These are phyloP conservation scores for Aspergillus oerlinghausenensis DNA, from an alignment of 2,329 filamentous ascomycete species.

Conservation along the genomic window DNA sequence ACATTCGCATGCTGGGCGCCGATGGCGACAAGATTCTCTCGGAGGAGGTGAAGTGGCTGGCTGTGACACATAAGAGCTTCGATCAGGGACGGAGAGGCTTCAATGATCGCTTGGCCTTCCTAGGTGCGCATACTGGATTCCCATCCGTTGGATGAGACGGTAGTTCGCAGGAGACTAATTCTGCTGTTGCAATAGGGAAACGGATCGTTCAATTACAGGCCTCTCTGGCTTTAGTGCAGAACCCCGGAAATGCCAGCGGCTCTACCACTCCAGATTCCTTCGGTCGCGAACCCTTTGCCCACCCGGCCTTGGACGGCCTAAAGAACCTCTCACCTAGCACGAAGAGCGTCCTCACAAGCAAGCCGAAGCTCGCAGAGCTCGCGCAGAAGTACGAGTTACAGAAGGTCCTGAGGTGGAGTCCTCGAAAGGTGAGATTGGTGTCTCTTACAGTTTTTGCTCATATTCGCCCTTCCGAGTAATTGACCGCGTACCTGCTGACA, in stretches of 20 bases:
- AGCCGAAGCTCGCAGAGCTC: conserved; percentile 62
- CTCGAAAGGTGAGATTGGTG: conserved; percentile 61
- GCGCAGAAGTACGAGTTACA: conserved; percentile 67
- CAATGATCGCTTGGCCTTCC: conserved; percentile 86
- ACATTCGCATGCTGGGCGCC: conserved; percentile 68
- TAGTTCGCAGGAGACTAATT: background rate
- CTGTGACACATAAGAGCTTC: conserved; percentile 96
- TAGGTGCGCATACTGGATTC: conserved; percentile 55
- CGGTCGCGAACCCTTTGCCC: conserved; percentile 62
- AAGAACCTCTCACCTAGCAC: conserved; percentile 63
- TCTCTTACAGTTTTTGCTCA: conserved; percentile 2
- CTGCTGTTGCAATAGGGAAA: conserved; percentile 47
- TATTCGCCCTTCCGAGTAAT: background rate
- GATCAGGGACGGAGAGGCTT: conserved; percentile 91
- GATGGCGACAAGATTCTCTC: conserved; percentile 69
- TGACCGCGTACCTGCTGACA: background rate
- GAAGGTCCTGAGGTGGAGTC: conserved; percentile 82
- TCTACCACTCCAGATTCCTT: conserved; percentile 43
- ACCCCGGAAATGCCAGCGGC: conserved; percentile 33
- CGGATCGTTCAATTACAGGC: conserved; percentile 61
- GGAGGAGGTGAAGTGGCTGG: conserved; percentile 94
- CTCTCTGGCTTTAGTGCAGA: conserved; percentile 57
- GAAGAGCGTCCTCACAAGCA: conserved; percentile 59
- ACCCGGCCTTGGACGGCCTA: conserved; percentile 67
- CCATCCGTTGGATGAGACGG: background rate